Evolutionary conservation across 1,284 basidiomycete genomes (phyloP), one percentile per base, ranked within the genome.

Genomic region (Pulchroboletus neoregius): DNA sequence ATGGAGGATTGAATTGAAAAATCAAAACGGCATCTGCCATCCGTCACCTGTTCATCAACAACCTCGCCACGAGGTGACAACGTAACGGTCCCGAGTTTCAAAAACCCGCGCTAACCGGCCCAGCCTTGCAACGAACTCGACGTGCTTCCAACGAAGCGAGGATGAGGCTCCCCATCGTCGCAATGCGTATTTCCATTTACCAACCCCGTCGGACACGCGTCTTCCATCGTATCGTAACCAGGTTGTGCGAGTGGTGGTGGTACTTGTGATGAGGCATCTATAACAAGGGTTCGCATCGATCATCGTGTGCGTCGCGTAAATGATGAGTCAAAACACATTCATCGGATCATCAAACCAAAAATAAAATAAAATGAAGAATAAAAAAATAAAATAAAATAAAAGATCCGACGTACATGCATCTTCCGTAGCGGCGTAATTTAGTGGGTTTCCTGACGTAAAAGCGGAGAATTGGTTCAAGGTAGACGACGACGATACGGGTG

Each of bases 71-170:
- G 20, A 20, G n/a, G n/a, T n/a, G n/a, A n/a, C n/a, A n/a, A n/a
- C n/a, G n/a, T n/a, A n/a, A n/a, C n/a, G n/a, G n/a, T n/a, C n/a
- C 20, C 26, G 27, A 13, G 24, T 38, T 38, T 23, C 10, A 24
- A 38, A 23, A 38, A 23, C 39, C 45, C 45, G 42, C 7, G 33
- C 40, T 52, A 66, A 43, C 61, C 61, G 39, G 61, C 61, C 61
- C 61, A 66, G 4, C 61, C 61, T 47, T 61, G 63, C 49, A 63
- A 33, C 39, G 61, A 63, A 46, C 60, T 62, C 41, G 63, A 57
- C 7, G 41, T 50, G 34, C 51, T 52, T 47, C 52, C 54, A 11
- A 56, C 39, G 34, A 66, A 62, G 34, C 37, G 49, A 5, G 26
- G 26, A 39, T 32, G 31, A 7, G 36, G 30, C 28, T 43, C 37